A percentile compares a stretch with the other conserved stretches of the same genome.
Evolutionary conservation across 306 rosid genomes (phyloP).

Genomic region (Glycyrrhiza uralensis): DNA sequence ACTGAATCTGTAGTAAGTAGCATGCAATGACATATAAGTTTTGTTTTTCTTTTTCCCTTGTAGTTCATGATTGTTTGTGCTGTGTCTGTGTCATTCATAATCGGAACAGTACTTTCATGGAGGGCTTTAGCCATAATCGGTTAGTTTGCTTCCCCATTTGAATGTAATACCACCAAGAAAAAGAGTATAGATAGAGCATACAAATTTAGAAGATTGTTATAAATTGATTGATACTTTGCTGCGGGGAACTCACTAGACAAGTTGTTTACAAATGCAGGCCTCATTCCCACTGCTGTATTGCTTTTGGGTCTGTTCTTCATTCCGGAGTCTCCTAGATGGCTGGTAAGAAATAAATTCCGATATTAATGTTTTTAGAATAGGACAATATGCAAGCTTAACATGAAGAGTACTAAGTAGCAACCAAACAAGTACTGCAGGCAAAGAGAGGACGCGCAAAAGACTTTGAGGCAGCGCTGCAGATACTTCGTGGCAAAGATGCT

Average conservation of each 20-base stretch:
- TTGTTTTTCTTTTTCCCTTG: slow-evolving; percentile 16
- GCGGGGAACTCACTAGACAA: slow-evolving; percentile 23
- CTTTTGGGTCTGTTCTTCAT: slow-evolving; percentile 78
- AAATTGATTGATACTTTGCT: not conserved
- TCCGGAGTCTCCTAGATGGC: slow-evolving; percentile 99
- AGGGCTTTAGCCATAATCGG: slow-evolving; percentile 70
- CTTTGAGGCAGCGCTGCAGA: slow-evolving; percentile 58
- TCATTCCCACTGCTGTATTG: slow-evolving; percentile 68
- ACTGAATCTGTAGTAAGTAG: not conserved
- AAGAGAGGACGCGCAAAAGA: slow-evolving; percentile 56
- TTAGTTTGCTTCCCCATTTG: slow-evolving; percentile 24
- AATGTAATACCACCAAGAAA: not conserved
- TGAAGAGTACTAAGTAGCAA: not conserved
- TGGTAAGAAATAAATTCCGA: slow-evolving; percentile 48
- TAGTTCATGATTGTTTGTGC: slow-evolving; percentile 76
- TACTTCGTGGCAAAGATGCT: slow-evolving; percentile 73
- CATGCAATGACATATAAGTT: not conserved
- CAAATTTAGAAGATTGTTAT: not conserved
- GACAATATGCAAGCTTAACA: not conserved
- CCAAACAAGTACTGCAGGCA: slow-evolving; percentile 49
- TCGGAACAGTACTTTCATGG: slow-evolving; percentile 85
- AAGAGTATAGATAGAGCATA: not conserved
- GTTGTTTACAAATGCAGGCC: slow-evolving; percentile 66
- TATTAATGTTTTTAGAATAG: not conserved
- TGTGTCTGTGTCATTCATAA: slow-evolving; percentile 66